Percentiles rank a stretch among this genome's conserved stretches.
These are phyloP conservation scores for Colletotrichum sp. DNA, from an alignment of 2,329 filamentous ascomycete genomes.

Conservation along the genomic window DNA sequence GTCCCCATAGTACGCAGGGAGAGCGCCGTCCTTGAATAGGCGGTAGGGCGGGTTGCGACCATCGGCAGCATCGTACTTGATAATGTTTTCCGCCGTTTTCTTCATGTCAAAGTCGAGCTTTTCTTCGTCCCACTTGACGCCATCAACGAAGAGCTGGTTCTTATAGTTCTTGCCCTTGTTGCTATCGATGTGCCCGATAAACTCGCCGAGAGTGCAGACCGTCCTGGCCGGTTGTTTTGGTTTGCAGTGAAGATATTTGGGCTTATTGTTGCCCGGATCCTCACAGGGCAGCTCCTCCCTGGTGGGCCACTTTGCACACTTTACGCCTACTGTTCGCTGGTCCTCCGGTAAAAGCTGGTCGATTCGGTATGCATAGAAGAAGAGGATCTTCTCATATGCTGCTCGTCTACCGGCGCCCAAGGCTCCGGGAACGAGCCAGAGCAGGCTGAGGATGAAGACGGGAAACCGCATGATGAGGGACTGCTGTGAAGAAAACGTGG, in stretches of 20 bases:
- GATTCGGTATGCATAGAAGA: neutral
- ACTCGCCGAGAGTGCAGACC: neutral
- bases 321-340: neutral
- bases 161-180: conserved; percentile 2
- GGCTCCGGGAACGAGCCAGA: neutral
- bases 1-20: neutral
- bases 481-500: neutral
- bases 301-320: neutral
- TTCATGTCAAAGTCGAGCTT: conserved; percentile 1
- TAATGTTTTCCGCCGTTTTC: neutral
- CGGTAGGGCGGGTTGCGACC: neutral
- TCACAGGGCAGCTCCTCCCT: neutral
- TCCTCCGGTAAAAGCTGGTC: neutral
- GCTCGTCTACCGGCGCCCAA: neutral
- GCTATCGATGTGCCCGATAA: neutral
- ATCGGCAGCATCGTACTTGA: neutral
- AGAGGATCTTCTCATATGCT: neutral
- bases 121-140: conserved; percentile 1
- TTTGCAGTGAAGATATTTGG: neutral
- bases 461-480: neutral
- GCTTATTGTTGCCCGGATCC: neutral
- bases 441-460: neutral
- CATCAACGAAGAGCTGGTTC: conserved; percentile 1
- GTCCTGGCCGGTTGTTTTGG: neutral
- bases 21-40: neutral